Conservation (phyloP, 148 eudicot species). For the Amaranthus palmeri region DNA sequence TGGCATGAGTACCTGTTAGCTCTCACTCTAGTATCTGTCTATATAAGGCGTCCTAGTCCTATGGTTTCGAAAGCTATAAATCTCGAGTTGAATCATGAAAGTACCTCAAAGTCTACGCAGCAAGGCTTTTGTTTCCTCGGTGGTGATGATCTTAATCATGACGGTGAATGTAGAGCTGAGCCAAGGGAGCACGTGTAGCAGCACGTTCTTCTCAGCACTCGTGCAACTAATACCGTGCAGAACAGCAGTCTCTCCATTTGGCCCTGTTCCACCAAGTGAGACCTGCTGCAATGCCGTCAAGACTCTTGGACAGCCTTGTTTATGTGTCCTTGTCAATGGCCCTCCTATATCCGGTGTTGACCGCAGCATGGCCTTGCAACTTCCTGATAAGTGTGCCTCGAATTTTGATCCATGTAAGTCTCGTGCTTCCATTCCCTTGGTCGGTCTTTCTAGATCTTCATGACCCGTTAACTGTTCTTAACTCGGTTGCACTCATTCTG, state of each 20-base stretch:
- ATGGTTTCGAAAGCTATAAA: neutral
- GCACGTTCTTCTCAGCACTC: conserved; percentile 78
- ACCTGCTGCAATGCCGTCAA: conserved; percentile 72
- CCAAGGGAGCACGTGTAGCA: conserved; percentile 45
- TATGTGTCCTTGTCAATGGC: conserved; percentile 80
- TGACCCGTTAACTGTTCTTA: neutral
- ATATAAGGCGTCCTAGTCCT: conserved; percentile 5
- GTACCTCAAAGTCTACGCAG: neutral
- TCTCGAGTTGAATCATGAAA: conserved; percentile 33
- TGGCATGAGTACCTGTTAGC: conserved; percentile 21
- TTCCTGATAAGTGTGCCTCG: conserved; percentile 71
- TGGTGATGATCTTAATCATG: conserved; percentile 31
- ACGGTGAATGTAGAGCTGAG: conserved; percentile 33
- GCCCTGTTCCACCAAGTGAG: conserved; percentile 75
- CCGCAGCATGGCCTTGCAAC: conserved; percentile 83
- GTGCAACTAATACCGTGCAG: conserved; percentile 90
- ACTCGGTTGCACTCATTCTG: conserved; percentile 1
- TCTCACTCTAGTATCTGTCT: conserved; percentile 8
- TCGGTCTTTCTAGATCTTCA: neutral
- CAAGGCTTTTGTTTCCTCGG: conserved; percentile 18
- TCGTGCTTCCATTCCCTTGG: neutral
- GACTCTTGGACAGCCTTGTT: conserved; percentile 77
- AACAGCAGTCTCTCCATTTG: conserved; percentile 63
- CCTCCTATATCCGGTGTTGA: conserved; percentile 89
- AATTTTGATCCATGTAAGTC: conserved; percentile 72